Evolutionary conservation across 306 rosid genomes (phyloP).

Genomic region (Urtica urens): DNA sequence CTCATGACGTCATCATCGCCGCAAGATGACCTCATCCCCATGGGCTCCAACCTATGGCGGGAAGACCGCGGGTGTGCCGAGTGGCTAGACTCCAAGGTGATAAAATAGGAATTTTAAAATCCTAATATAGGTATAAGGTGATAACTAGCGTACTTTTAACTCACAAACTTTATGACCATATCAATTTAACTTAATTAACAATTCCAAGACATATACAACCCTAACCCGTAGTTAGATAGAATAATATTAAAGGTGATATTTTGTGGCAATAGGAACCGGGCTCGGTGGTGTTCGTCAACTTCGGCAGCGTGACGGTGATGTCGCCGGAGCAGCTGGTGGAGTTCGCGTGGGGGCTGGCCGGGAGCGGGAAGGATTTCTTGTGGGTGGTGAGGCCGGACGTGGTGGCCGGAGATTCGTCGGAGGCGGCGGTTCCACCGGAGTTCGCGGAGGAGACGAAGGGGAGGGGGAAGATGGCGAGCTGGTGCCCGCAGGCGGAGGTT

Average conservation of each 20-base stretch:
- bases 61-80: constrained; percentile 41
- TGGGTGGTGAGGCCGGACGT: constrained; percentile 61
- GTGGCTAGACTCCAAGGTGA: constrained; percentile 47
- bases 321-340: constrained; percentile 36
- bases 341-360: constrained; percentile 70
- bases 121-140: too few species aligned
- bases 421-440: constrained; percentile 26
- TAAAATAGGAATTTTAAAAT: too few species aligned
- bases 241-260: too few species aligned
- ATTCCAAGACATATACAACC: too few species aligned
- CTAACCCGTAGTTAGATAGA: too few species aligned
- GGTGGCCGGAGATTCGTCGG: constrained; percentile 25
- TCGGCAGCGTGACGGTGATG: constrained; percentile 60
- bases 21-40: not conserved
- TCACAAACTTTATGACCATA: too few species aligned
- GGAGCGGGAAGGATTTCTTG: constrained; percentile 30
- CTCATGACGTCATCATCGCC: constrained; percentile 18
- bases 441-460: constrained; percentile 25
- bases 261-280: too few species aligned
- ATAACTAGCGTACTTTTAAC: too few species aligned
- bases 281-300: constrained; percentile 55
- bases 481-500: constrained; percentile 61
- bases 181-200: too few species aligned
- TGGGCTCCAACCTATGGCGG: constrained; percentile 60
- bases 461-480: constrained; percentile 29